Percentiles rank a stretch among this genome's conserved stretches.
Conservation (phyloP, 768 basidiomycete genomes). For the Xerocomellus chrysenteron region DNA sequence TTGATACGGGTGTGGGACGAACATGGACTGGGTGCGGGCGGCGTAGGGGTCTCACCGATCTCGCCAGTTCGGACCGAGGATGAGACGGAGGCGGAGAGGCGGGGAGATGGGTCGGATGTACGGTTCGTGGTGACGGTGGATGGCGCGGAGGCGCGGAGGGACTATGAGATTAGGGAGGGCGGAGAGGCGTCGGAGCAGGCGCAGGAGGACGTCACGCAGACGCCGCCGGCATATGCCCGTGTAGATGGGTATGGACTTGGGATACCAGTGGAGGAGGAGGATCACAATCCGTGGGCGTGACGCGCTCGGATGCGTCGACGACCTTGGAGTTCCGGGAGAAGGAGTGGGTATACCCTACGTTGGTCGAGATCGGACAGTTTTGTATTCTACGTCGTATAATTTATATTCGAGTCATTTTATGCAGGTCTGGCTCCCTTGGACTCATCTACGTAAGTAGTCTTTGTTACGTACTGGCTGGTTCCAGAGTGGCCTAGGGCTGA, state of each 20-base stretch:
- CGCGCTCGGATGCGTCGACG: background rate
- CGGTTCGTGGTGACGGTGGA: conserved; percentile 6
- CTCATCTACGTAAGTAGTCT: too few relatives aligned
- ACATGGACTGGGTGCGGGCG: background rate
- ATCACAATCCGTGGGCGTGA: conserved; percentile 28
- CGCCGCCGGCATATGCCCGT: conserved; percentile 19
- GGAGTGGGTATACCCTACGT: background rate
- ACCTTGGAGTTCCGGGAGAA: background rate
- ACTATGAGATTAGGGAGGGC: background rate
- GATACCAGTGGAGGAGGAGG: conserved; percentile 17
- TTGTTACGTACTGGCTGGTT: too few relatives aligned
- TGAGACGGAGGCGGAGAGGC: background rate
- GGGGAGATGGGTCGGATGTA: background rate
- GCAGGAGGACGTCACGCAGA: conserved; percentile 12
- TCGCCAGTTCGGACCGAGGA: background rate
- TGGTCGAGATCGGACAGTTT: background rate
- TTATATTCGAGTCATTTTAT: background rate
- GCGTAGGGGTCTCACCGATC: background rate
- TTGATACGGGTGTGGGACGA: conserved; percentile 31
- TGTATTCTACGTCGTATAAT: background rate
- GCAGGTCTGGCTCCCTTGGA: too few relatives aligned
- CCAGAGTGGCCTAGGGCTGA: too few relatives aligned
- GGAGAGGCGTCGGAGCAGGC: background rate
- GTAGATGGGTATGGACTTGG: conserved; percentile 6
- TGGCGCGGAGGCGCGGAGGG: background rate